Evolutionary conservation across 2,329 filamentous ascomycete genomes (phyloP).

Genomic region (Penicillium thymicola): DNA sequence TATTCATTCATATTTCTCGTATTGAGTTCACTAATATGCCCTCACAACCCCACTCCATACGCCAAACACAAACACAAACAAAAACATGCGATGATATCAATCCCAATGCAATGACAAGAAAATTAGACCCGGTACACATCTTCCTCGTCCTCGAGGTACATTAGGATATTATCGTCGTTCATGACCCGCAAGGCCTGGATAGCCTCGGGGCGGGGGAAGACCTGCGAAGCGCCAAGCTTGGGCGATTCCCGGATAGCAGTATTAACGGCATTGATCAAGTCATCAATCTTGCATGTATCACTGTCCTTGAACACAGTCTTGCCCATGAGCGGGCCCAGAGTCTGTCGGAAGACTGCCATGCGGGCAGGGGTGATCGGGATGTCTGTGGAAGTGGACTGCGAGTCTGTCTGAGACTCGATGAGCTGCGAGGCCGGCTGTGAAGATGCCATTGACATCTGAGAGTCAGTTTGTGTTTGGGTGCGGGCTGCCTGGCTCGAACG

Average conservation of each 20-base stretch:
- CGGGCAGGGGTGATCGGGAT: slow-evolving; percentile 53
- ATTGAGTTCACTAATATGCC: slow-evolving; percentile 6
- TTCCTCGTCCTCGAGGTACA: slow-evolving; percentile 60
- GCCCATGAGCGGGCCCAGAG: slow-evolving; percentile 78
- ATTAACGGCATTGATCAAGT: slow-evolving; percentile 78
- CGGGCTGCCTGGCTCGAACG: slow-evolving; percentile 40
- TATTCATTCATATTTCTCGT: slow-evolving; percentile 13
- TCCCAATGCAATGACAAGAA: slow-evolving; percentile 23
- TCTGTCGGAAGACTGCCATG: slow-evolving; percentile 70
- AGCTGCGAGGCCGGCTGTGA: slow-evolving; percentile 74
- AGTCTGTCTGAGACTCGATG: slow-evolving; percentile 50
- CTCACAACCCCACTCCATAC: slow-evolving; percentile 19
- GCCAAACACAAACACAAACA: slow-evolving; percentile 15
- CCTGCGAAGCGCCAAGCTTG: slow-evolving; percentile 48
- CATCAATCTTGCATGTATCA: slow-evolving; percentile 73
- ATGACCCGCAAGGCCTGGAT: slow-evolving; percentile 73
- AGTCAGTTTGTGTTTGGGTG: slow-evolving; percentile 43
- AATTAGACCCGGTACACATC: slow-evolving; percentile 67
- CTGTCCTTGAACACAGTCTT: slow-evolving; percentile 75
- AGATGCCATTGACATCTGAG: slow-evolving; percentile 70
- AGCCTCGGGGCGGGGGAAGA: slow-evolving; percentile 71
- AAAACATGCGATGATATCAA: slow-evolving; percentile 22
- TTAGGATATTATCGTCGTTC: slow-evolving; percentile 82
- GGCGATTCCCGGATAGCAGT: slow-evolving; percentile 52
- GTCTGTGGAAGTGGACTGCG: slow-evolving; percentile 37